phyloP scores from a whole-genome alignment of 305 asterid species.

The Fraxinus floribunda region DNA sequence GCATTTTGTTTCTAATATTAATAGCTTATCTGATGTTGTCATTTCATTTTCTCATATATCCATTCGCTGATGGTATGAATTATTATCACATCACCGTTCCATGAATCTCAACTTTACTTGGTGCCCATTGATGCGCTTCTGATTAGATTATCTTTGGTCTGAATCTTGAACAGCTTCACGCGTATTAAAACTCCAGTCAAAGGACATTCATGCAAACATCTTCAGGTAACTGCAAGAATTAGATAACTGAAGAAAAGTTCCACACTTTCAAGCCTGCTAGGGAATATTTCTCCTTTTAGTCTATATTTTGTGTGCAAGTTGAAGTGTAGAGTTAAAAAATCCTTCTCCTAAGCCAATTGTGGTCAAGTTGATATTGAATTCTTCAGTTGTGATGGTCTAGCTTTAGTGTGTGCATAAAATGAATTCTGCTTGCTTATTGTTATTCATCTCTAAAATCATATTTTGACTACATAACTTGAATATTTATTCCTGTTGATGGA shows the following conservation, averaged over 20 bases:
- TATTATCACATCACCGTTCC: neutral
- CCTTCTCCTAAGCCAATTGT: neutral
- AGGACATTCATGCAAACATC: constrained; percentile 3
- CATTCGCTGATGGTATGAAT: neutral
- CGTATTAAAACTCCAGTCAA: constrained; percentile 9
- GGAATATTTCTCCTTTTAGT: neutral
- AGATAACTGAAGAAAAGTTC: constrained; percentile 17
- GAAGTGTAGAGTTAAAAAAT: neutral
- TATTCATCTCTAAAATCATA: neutral
- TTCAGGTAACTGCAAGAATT: constrained; percentile 1
- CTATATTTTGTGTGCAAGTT: constrained; percentile 14
- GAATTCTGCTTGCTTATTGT: neutral
- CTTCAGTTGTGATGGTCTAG: constrained; percentile 1
- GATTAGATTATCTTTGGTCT: neutral
- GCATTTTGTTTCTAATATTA: neutral
- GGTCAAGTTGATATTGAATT: constrained; percentile 1
- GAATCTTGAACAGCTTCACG: neutral
- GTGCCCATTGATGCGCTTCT: neutral
- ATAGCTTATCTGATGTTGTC: neutral
- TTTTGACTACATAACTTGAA: neutral
- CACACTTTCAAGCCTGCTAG: constrained; percentile 9
- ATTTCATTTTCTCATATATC: neutral
- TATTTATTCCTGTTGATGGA: neutral
- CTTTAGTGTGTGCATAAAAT: neutral
- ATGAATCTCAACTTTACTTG: neutral